Conservation (phyloP, 2,329 filamentous ascomycete species). For the Parascedosporium putredinis region DNA sequence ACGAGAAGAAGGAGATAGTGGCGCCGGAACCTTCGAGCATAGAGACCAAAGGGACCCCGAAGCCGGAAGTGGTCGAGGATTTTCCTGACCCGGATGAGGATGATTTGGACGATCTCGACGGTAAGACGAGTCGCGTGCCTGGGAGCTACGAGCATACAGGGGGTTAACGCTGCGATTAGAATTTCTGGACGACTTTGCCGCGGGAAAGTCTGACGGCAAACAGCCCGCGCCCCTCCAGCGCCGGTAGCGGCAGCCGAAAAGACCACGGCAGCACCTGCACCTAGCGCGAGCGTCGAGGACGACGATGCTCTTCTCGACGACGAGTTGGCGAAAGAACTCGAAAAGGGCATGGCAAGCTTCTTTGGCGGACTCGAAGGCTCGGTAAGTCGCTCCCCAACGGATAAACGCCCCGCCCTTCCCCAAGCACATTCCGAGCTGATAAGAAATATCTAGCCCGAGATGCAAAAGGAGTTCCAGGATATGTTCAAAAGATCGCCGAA, state of each 20-base stretch:
- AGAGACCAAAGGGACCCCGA: slow-evolving; percentile 9
- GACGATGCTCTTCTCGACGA: slow-evolving; percentile 51
- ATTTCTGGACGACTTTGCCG: slow-evolving; percentile 8
- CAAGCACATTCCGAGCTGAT: background rate
- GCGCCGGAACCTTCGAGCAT: background rate
- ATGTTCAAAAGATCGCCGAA: slow-evolving; percentile 60
- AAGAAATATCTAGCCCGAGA: slow-evolving; percentile 43
- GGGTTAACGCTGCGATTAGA: background rate
- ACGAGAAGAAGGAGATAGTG: background rate
- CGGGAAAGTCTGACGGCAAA: slow-evolving; percentile 12
- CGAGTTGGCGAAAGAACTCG: slow-evolving; percentile 76
- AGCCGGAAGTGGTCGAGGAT: slow-evolving; percentile 31
- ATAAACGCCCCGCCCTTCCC: slow-evolving; percentile 1
- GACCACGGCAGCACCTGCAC: slow-evolving; percentile 14
- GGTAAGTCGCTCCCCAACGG: slow-evolving; percentile 26
- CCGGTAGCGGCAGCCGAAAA: slow-evolving; percentile 19
- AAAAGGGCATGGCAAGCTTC: slow-evolving; percentile 78
- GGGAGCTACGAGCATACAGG: background rate
- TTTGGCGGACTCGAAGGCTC: slow-evolving; percentile 60
- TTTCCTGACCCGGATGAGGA: slow-evolving; percentile 88
- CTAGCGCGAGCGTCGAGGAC: slow-evolving; percentile 12
- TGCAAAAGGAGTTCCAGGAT: slow-evolving; percentile 68
- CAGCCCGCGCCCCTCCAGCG: slow-evolving; percentile 16
- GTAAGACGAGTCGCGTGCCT: slow-evolving; percentile 30
- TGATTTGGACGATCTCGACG: slow-evolving; percentile 84